Evolutionary conservation across 2,329 filamentous ascomycete genomes (phyloP), one percentile per base, ranked within the genome.

Genomic region (Neofusicoccum kwambonambiense): DNA sequence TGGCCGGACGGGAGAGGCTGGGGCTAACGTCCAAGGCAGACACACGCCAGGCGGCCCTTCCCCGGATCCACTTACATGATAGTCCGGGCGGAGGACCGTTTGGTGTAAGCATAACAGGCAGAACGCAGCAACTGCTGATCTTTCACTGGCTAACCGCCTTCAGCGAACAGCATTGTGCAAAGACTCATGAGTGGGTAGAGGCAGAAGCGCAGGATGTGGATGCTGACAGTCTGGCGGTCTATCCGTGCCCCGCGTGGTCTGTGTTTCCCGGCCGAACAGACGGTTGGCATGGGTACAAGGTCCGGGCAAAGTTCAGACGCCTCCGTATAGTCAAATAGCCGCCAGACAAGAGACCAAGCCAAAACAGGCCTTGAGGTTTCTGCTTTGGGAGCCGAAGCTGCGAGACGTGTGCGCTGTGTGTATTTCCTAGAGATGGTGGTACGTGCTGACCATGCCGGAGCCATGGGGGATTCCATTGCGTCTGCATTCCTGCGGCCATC

Each of bases 401-500:
- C 41, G 19, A 47, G 39, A 35, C 37, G 8, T 45, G 42, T 60
- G 56, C 13, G 41, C 17, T 17, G 27, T 2, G 41, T 6, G 41
- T 12, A 31, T 31, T 42, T 45, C n/a, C 37, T 47, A 31, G 15
- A 17, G 54, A n/a, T 17, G 13, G n/a, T 17, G 41, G 41, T 37
- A 41, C 19, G 56, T 37, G 56, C 56, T 60, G 56, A 60, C 42
- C 52, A 52, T 35, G 49, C 19, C 27, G 27, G 27, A n/a, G 3
- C 7, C 54, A 57, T 44, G 52, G 27, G n/a, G 41, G 3, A 11
- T 35, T 31, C 5, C 9, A 60, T 47, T 47, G 56, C 42, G 31
- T 52, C 50, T 52, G 50, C 50, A 52, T 39, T 52, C 50, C 50
- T 47, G 41, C 27, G 56, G 42, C 35, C 56, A 60, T 60, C 56